phyloP scores from a whole-genome alignment of 2,329 filamentous ascomycete genomes.

The Immersiporthe knoxdaviesiana region DNA sequence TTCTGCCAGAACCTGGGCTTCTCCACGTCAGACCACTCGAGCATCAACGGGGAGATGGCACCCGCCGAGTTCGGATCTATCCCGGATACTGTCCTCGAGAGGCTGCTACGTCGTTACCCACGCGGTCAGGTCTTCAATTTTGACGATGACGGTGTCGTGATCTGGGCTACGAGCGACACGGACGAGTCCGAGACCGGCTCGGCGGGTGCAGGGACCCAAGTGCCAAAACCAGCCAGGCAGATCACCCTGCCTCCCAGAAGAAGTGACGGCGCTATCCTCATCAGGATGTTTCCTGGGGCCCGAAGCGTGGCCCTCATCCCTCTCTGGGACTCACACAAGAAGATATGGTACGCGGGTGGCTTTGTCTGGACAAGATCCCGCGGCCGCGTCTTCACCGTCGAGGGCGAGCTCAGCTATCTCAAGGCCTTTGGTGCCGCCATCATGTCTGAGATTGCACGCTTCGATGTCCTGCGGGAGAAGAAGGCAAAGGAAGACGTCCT shows the following conservation, averaged over 20 bases:
- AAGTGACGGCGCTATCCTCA: conserved; percentile 7
- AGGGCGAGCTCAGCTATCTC: conserved; percentile 49
- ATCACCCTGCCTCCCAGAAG: not conserved
- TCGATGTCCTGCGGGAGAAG: conserved; percentile 44
- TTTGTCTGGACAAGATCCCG: conserved; percentile 17
- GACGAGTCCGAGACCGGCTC: not conserved
- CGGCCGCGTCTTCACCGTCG: conserved; percentile 32
- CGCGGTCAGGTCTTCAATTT: conserved; percentile 52
- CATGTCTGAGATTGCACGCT: conserved; percentile 57
- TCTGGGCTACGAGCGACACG: conserved; percentile 15
- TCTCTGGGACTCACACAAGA: conserved; percentile 46
- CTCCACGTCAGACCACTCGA: conserved; percentile 41
- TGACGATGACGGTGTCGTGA: conserved; percentile 31
- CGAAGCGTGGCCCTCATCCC: conserved; percentile 52
- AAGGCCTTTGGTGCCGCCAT: conserved; percentile 54
- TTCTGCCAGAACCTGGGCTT: conserved; percentile 44
- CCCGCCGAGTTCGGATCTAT: conserved; percentile 34
- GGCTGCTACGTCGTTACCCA: conserved; percentile 49
- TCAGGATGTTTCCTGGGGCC: conserved; percentile 43
- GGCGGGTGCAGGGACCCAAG: not conserved
- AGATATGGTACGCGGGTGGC: conserved; percentile 30
- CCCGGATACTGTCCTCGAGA: conserved; percentile 44
- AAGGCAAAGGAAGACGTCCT: conserved; percentile 51
- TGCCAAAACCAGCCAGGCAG: not conserved
- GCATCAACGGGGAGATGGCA: conserved; percentile 37